A percentile compares a stretch with the other conserved stretches of the same genome.
Evolutionary conservation across 257 asterid species (phyloP).

Genomic region (Solanum virginianum): DNA sequence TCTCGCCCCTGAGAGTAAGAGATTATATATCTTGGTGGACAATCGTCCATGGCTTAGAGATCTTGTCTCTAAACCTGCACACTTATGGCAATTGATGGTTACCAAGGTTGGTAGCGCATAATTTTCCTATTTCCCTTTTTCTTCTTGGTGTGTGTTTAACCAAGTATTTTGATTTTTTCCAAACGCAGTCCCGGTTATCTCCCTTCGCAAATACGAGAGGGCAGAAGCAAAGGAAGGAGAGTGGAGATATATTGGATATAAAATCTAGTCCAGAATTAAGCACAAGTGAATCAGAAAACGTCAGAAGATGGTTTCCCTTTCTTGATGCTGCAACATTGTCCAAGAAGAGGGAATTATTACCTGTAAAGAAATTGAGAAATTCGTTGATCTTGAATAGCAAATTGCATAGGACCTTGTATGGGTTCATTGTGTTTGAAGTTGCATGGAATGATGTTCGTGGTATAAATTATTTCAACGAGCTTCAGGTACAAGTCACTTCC

Average conservation of each 20-base stretch:
- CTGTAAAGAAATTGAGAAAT: constrained; percentile 73
- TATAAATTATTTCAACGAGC: constrained; percentile 82
- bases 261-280: constrained; percentile 26
- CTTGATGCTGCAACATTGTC: constrained; percentile 64
- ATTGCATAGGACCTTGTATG: constrained; percentile 79
- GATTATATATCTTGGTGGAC: constrained; percentile 74
- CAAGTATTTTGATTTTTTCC: neutral
- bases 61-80: constrained; percentile 65
- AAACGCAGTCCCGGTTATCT: constrained; percentile 74
- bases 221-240: constrained; percentile 37
- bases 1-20: constrained; percentile 71
- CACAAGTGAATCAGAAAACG: constrained; percentile 23
- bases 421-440: constrained; percentile 92
- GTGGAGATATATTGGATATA: constrained; percentile 18
- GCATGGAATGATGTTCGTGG: constrained; percentile 84
- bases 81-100: constrained; percentile 95
- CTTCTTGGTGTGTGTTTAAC: neutral
- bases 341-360: constrained; percentile 74
- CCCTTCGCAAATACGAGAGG: constrained; percentile 86
- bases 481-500: constrained; percentile 49
- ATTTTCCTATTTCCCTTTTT: neutral
- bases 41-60: constrained; percentile 91
- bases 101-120: constrained; percentile 56
- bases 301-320: constrained; percentile 59
- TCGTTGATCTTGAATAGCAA: constrained; percentile 66